Evolutionary conservation across 129 eudicot species (phyloP), one percentile per base, ranked within the genome.

Genomic region (Artemisia annua): DNA sequence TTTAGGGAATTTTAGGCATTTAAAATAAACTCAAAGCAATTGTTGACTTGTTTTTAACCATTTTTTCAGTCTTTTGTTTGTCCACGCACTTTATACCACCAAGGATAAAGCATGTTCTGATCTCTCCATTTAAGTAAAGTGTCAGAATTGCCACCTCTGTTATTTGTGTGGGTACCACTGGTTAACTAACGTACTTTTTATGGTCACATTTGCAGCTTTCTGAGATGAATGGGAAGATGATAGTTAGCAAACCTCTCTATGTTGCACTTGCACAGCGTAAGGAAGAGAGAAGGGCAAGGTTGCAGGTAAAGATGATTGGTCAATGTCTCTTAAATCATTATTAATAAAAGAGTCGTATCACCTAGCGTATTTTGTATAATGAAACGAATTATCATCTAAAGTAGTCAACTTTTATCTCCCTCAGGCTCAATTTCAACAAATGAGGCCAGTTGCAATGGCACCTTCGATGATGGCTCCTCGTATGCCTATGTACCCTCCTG

Each of bases 381-480:
- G 22, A 19, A 19, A 35, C 5, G 4, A 14, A 9, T 17, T 15
- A 16, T 24, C 10, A 2, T 58, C n/a, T 9, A 53, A 7, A n/a
- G 15, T 73, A 28, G 7, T 19, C 11, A 6, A 4, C 7, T 7
- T 50, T 24, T 68, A 5, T 28, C 59, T 66, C 26, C 9, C 79
- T 17, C 78, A 91, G 97, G 96, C 93, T 13, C 97, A 91, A 44
- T 91, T 91, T 73, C 79, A 85, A 6, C 97, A 88, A 65, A 86
- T 91, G 96, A 83, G 97, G 83, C 97, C 97, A 3, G 83, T 91
- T 77, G 91, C 89, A 65, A 88, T 91, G 90, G 75, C 96, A 67
- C 96, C 90, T 14, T 76, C 97, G 0, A 79, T 91, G 69, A 70
- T 78, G 81, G 93, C 87, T 71, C 93, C 97, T 10, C 93, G 97